A percentile compares a stretch with the other conserved stretches of the same genome.
These are phyloP conservation scores for Phytopythium vexans DNA, from an alignment of 352 stramenopile species.

Conservation along the genomic window DNA sequence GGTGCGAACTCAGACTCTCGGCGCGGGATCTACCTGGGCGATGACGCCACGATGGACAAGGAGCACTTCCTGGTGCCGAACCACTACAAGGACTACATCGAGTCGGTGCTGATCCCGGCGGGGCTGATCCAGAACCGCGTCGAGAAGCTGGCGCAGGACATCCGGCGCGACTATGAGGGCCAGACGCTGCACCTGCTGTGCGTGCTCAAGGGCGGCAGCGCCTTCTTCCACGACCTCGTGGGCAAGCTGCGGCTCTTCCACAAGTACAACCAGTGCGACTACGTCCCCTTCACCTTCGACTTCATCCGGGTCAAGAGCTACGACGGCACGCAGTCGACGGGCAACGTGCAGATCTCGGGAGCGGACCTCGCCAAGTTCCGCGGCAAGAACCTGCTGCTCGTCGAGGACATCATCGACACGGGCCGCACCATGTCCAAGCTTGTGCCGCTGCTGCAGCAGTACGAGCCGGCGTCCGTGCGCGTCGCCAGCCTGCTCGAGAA, in stretches of 20 bases:
- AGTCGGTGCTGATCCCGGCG: conserved; percentile 87
- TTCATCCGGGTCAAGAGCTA: conserved; percentile 96
- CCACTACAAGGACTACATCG: conserved; percentile 78
- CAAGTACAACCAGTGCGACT: conserved; percentile 87
- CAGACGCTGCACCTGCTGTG: conserved; percentile 91
- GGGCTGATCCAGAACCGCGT: conserved; percentile 90
- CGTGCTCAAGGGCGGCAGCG: conserved; percentile 88
- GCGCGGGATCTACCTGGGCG: conserved; percentile 55
- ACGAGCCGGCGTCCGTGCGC: conserved; percentile 80
- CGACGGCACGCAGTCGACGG: conserved; percentile 87
- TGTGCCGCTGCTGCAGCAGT: conserved; percentile 81
- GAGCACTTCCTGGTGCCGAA: conserved; percentile 75
- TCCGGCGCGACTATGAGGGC: conserved; percentile 86
- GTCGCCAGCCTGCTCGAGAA: conserved; percentile 95
- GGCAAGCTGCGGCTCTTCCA: conserved; percentile 81
- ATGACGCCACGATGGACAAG: conserved; percentile 67
- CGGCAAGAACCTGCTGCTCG: conserved; percentile 91
- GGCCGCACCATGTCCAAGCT: conserved; percentile 92
- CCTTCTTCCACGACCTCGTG: conserved; percentile 89
- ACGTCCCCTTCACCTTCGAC: conserved; percentile 92
- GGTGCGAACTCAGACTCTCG: conserved; percentile 17
- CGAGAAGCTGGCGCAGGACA: conserved; percentile 91
- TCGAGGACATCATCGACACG: conserved; percentile 98
- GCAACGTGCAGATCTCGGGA: conserved; percentile 90
- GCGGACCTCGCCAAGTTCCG: conserved; percentile 84